Conservation (phyloP, 2,329 filamentous ascomycete genomes). For the Trichoderma arundinaceum region DNA sequence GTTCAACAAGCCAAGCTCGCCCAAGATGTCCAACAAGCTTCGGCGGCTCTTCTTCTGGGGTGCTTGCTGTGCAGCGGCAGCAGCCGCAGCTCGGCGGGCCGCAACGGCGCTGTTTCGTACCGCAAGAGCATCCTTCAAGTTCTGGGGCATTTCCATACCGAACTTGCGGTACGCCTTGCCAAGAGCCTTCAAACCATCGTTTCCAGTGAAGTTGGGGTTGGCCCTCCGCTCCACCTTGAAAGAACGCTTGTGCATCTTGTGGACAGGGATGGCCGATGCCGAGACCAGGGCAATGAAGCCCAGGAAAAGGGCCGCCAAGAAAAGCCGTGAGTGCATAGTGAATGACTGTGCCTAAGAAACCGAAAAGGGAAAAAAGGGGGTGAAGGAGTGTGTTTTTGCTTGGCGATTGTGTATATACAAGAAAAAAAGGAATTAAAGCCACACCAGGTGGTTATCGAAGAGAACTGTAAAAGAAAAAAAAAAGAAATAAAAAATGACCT, state of each 20-base stretch:
- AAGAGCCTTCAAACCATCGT: conserved; percentile 65
- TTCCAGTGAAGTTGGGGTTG: conserved; percentile 59
- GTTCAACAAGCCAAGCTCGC: conserved; percentile 1
- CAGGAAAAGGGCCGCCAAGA: conserved; percentile 46
- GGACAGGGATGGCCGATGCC: conserved; percentile 49
- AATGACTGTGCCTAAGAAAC: not conserved
- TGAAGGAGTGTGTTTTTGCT: not conserved
- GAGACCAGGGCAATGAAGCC: conserved; percentile 56
- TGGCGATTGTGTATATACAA: not conserved
- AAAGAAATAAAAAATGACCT: conserved; percentile 19
- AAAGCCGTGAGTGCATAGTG: conserved; percentile 34
- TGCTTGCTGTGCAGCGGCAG: not conserved
- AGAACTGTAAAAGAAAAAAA: conserved; percentile 15
- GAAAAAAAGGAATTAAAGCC: conserved; percentile 22
- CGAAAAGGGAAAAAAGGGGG: not conserved
- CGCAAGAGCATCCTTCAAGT: conserved; percentile 48
- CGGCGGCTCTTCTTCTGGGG: conserved; percentile 12
- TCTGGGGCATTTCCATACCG: conserved; percentile 57
- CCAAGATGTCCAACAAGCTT: conserved; percentile 1
- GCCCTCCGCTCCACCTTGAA: conserved; percentile 66
- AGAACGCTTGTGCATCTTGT: conserved; percentile 59
- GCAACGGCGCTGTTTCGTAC: conserved; percentile 35
- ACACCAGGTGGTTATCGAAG: conserved; percentile 30
- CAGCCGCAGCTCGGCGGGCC: conserved; percentile 14
- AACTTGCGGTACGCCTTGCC: conserved; percentile 72